phyloP scores from a whole-genome alignment of 208 protist genomes.

The Wallacemonas collosoma region DNA sequence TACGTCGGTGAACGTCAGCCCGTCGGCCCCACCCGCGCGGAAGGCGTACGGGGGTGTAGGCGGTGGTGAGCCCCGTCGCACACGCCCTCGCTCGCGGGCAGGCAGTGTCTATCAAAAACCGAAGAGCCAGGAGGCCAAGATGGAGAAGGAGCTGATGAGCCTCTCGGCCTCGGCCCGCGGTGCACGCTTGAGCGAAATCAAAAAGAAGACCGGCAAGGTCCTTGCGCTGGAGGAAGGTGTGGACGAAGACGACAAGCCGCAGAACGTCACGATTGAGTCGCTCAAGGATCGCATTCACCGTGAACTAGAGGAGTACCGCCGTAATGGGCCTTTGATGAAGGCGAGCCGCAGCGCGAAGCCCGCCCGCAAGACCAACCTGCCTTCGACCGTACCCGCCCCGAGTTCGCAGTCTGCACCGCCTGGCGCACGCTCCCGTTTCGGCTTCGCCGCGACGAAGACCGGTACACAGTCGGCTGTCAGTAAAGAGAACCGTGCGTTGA shows the following conservation, averaged over 20 bases:
- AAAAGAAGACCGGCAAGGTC: slow-evolving; percentile 22
- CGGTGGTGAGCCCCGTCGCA: not conserved
- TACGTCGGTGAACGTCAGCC: not conserved
- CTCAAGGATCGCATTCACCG: slow-evolving; percentile 61
- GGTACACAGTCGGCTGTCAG: not conserved
- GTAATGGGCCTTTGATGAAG: slow-evolving; percentile 43
- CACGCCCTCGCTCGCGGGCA: not conserved
- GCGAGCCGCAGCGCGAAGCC: slow-evolving; percentile 2
- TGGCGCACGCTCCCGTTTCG: slow-evolving; percentile 4
- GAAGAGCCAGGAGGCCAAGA: slow-evolving; percentile 9
- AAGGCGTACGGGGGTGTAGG: not conserved
- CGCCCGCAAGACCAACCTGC: not conserved
- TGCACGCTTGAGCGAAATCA: slow-evolving; percentile 25
- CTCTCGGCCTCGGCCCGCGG: slow-evolving; percentile 29
- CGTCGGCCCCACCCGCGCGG: not conserved
- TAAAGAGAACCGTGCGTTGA: not conserved
- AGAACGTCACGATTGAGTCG: slow-evolving; percentile 45
- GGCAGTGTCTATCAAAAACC: slow-evolving; percentile 10
- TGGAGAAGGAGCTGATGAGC: slow-evolving; percentile 19
- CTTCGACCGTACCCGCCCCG: not conserved
- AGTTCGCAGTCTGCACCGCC: slow-evolving; percentile 2
- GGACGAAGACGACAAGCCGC: slow-evolving; percentile 41
- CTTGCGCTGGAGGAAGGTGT: slow-evolving; percentile 47
- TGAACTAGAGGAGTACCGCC: slow-evolving; percentile 72
- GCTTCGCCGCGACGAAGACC: not conserved